A percentile compares a stretch with the other conserved stretches of the same genome.
Evolutionary conservation across 2,329 filamentous ascomycete genomes (phyloP).

Genomic region (Pestalotiopsis fici): DNA sequence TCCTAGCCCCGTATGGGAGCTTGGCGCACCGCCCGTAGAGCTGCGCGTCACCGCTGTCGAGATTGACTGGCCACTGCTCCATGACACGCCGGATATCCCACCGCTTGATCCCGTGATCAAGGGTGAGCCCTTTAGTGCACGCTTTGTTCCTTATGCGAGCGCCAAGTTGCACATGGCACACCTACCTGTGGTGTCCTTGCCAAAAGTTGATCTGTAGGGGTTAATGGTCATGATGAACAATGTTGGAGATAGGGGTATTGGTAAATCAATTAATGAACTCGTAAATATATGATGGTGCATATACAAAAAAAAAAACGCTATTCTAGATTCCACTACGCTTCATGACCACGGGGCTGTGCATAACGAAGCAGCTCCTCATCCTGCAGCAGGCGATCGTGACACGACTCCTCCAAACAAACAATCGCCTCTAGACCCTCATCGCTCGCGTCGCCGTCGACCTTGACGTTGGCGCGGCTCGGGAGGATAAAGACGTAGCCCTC

Average conservation of each 20-base stretch:
- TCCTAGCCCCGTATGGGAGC: constrained; percentile 28
- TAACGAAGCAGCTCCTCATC: constrained; percentile 16
- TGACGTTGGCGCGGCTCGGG: constrained; percentile 15
- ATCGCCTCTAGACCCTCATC: constrained; percentile 23
- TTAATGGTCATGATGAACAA: fast-evolving
- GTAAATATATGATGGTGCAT: no score
- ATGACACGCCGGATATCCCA: constrained; percentile 25
- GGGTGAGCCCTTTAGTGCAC: constrained; percentile 26
- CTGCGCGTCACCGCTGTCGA: constrained; percentile 30
- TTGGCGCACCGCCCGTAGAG: constrained; percentile 29
- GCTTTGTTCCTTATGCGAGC: constrained; percentile 32
- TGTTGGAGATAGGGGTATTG: background rate
- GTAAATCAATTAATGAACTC: background rate
- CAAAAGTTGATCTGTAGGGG: constrained; percentile 15
- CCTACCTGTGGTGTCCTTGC: constrained; percentile 23
- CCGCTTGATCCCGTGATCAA: constrained; percentile 18
- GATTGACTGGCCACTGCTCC: constrained; percentile 30
- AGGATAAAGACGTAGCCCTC: constrained; percentile 21
- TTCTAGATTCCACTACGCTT: background rate
- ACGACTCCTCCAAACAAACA: constrained; percentile 18
- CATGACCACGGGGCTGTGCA: constrained; percentile 10
- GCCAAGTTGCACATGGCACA: constrained; percentile 34
- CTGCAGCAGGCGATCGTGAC: constrained; percentile 16
- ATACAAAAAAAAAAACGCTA: no score
- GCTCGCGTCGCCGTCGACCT: background rate